These are phyloP conservation scores for Candida coleopterorum DNA, from an alignment of 805 yeast genomes.

Conservation along the genomic window DNA sequence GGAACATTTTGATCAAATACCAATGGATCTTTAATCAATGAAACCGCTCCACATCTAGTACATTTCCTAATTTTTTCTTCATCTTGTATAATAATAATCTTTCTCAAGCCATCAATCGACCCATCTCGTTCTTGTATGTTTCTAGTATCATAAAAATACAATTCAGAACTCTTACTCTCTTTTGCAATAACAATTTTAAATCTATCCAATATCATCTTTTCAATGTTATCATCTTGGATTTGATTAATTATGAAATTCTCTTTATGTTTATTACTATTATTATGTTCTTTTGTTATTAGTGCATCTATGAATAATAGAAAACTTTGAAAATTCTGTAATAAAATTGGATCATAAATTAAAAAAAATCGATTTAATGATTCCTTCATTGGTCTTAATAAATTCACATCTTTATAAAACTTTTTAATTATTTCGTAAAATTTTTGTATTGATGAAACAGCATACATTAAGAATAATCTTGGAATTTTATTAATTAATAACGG, in stretches of 20 bases:
- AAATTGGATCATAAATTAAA: slow-evolving; percentile 25
- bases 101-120: slow-evolving; percentile 35
- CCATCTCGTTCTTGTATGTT: slow-evolving; percentile 19
- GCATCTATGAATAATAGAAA: slow-evolving; percentile 46
- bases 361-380: slow-evolving; percentile 51
- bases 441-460: slow-evolving; percentile 62
- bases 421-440: slow-evolving; percentile 54
- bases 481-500: slow-evolving; percentile 65
- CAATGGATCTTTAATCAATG: slow-evolving; percentile 36
- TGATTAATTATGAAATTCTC: not conserved
- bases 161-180: slow-evolving; percentile 45
- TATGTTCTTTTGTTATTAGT: slow-evolving; percentile 33
- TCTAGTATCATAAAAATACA: slow-evolving; percentile 59
- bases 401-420: slow-evolving; percentile 51
- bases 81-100: slow-evolving; percentile 26
- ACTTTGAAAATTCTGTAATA: slow-evolving; percentile 8
- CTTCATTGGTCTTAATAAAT: slow-evolving; percentile 44
- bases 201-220: slow-evolving; percentile 43
- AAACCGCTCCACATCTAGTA: slow-evolving; percentile 38
- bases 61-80: slow-evolving; percentile 27
- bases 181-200: slow-evolving; percentile 40
- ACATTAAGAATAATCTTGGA: slow-evolving; percentile 61
- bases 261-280: no score
- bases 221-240: slow-evolving; percentile 35
- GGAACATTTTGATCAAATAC: slow-evolving; percentile 23